These are phyloP conservation scores for Arabidopsis arenosa DNA, from an alignment of 345 rosid species.

Conservation along the genomic window DNA sequence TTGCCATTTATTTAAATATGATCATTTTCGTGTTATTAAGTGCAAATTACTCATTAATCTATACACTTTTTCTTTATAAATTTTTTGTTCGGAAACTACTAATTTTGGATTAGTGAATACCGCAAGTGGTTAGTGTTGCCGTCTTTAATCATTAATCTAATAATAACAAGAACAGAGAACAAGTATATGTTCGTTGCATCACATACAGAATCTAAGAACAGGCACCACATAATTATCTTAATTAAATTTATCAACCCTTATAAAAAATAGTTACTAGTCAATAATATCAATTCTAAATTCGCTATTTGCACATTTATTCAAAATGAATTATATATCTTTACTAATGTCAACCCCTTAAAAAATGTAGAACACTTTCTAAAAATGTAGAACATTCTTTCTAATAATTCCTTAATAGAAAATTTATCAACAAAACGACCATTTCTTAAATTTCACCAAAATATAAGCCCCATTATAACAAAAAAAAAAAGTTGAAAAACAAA, in stretches of 20 bases:
- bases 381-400: constrained; percentile 8
- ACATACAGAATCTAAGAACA: constrained; percentile 39
- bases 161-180: constrained; percentile 17
- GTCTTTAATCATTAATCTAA: constrained; percentile 33
- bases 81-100: neutral
- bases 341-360: constrained; percentile 39
- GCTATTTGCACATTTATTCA: constrained; percentile 21
- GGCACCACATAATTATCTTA: constrained; percentile 3
- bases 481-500: neutral
- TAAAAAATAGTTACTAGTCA: constrained; percentile 13
- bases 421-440: neutral
- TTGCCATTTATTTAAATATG: neutral
- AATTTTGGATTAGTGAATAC: constrained; percentile 19
- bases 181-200: constrained; percentile 36
- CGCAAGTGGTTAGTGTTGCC: constrained; percentile 44
- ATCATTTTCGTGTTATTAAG: neutral
- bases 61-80: neutral
- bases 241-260: neutral
- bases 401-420: neutral
- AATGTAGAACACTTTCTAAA: neutral
- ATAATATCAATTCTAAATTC: neutral
- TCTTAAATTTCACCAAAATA: neutral
- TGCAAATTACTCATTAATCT: constrained; percentile 15
- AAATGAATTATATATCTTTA: neutral
- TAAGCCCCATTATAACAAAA: neutral